Base-by-base conservation (phyloP, 1,139 yeast genomes). In the Pneumocystis sp. region DNA sequence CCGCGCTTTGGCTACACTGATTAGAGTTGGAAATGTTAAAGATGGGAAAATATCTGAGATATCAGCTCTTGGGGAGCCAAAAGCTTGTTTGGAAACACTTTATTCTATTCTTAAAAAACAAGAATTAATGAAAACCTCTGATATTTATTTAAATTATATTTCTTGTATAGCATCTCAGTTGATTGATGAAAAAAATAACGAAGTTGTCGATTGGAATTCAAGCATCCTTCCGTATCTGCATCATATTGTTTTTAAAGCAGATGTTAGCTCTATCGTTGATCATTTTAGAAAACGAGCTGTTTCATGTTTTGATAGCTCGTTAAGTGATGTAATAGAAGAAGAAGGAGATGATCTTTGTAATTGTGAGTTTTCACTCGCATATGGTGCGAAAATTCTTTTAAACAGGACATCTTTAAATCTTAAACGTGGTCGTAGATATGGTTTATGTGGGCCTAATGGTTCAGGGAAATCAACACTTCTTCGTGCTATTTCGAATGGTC, bases 391-490 rank as follows among this genome's bases (percentile, higher is more conserved):
- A 78, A 93, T 93, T 97, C 82, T 93, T 72, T 80, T 93, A 72
- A 93, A 91, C 82, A 91, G 93, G 78, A 91, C 98, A 65, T 86
- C 82, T 69, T 79, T 93, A 74, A 83, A 96, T 73, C 82, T 93
- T 68, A 80, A 88, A 73, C 90, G 91, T 79, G 98, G 98, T 71
- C 97, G 89, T 77, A 84, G 98, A 76, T 93, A 93, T 74, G 98
- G 98, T 89, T 85, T 93, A 74, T 91, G 97, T 84, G 98, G 98
- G 82, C 97, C 97, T 77, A 93, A 93, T 82, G 98, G 98, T 87
- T 96, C 97, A 76, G 98, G 98, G 88, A 93, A 93, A 83, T 93
- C 97, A 73, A 93, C 98, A 74, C 86, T 93, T 80, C 90, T 93
- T 97, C 89, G 97, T 85, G 97, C 98, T 74, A 89, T 93, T 81